Evolutionary conservation across 805 yeast species (phyloP).

Genomic region (Starmerella sp.): DNA sequence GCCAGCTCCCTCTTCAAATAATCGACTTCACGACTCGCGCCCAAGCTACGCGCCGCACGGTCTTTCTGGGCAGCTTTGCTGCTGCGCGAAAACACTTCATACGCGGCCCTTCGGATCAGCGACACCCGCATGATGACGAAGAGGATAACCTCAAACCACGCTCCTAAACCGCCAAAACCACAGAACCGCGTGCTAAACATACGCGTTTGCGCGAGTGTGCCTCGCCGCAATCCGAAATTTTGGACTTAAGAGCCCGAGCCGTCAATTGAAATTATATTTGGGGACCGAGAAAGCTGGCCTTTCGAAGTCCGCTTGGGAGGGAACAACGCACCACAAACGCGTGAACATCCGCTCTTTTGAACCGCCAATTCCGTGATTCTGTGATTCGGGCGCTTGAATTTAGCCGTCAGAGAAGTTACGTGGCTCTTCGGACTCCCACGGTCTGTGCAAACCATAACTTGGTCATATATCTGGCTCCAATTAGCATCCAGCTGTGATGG

Average conservation of each 20-base stretch:
- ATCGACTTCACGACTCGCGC: constrained; percentile 48
- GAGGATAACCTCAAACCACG: background rate
- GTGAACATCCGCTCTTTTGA: no score
- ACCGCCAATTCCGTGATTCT: no score
- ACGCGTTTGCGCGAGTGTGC: background rate
- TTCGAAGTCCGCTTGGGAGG: no score
- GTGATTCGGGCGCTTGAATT: no score
- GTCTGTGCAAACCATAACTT: no score
- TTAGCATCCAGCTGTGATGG: background rate
- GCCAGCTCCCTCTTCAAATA: constrained; percentile 69
- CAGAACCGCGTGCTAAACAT: background rate
- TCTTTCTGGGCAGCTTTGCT: constrained; percentile 53
- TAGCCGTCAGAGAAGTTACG: no score
- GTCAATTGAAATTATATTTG: no score
- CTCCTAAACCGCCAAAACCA: background rate
- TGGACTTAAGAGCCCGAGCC: no score
- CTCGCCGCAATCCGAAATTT: background rate
- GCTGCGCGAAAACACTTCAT: constrained; percentile 50
- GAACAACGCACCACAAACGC: no score
- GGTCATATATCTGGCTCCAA: no score
- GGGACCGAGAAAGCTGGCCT: no score
- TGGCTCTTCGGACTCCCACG: no score
- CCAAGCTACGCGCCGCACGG: constrained; percentile 38
- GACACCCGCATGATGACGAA: constrained; percentile 10
- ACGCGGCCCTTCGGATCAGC: constrained; percentile 28